These are phyloP conservation scores for Tephrocybe sp. DNA, from an alignment of 768 basidiomycete genomes.

Conservation along the genomic window DNA sequence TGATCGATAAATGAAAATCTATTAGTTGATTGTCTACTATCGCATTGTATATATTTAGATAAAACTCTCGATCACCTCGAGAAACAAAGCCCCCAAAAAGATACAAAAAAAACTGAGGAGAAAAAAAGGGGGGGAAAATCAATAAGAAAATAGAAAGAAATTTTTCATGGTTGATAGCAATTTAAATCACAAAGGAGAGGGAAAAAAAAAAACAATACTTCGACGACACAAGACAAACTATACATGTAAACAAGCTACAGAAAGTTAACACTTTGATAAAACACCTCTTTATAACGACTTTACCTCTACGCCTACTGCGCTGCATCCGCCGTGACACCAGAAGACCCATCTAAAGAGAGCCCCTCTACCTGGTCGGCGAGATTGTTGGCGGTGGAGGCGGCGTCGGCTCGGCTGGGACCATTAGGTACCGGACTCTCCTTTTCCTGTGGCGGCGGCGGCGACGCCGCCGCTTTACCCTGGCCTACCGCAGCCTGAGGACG, in stretches of 20 bases:
- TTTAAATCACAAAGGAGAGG: constrained; percentile 12
- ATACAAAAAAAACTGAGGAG: constrained; percentile 6
- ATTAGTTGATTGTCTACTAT: constrained; percentile 10
- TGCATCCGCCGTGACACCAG: too few species aligned
- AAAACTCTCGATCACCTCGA: too few species aligned
- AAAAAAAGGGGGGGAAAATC: too few species aligned
- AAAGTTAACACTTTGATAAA: too few species aligned
- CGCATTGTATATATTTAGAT: too few species aligned
- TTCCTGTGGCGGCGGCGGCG: constrained; percentile 18
- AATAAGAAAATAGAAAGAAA: too few species aligned
- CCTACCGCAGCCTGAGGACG: constrained; percentile 10
- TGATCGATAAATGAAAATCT: too few species aligned
- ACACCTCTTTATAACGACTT: too few species aligned
- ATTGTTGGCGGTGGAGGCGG: constrained; percentile 30
- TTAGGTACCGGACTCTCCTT: constrained; percentile 21
- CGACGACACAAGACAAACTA: too few species aligned
- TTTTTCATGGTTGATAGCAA: constrained; percentile 16
- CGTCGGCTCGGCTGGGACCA: constrained; percentile 24
- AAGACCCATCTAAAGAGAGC: constrained; percentile 30
- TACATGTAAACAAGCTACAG: too few species aligned
- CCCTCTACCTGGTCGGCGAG: constrained; percentile 35
- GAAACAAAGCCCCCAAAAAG: constrained; percentile 8
- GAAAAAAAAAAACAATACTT: too few species aligned
- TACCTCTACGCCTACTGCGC: too few species aligned
- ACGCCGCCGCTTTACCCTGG: constrained; percentile 16